Conservation (phyloP, 345 rosid species). For the Abelmoschus esculentus region DNA sequence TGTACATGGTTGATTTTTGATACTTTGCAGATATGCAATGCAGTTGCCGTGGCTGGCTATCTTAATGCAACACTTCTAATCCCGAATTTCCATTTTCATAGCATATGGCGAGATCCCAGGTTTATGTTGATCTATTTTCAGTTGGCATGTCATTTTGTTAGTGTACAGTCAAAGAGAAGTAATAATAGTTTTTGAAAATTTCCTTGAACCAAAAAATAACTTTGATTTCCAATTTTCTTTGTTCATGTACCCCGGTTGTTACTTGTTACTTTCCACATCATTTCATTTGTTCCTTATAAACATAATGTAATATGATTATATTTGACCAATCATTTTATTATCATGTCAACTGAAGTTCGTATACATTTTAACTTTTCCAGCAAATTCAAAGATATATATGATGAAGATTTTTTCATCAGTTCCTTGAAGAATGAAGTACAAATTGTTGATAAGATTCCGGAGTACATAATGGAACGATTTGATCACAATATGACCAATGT, state of each 20-base stretch:
- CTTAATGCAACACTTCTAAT: slow-evolving; percentile 94
- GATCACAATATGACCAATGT: slow-evolving; percentile 82
- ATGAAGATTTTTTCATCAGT: slow-evolving; percentile 70
- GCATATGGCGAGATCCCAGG: slow-evolving; percentile 99
- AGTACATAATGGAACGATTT: slow-evolving; percentile 90
- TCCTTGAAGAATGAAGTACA: slow-evolving; percentile 76
- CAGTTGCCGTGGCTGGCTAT: slow-evolving; percentile 98
- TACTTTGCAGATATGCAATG: slow-evolving; percentile 91
- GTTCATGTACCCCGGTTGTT: neutral
- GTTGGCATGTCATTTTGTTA: neutral
- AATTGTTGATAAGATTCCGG: slow-evolving; percentile 81
- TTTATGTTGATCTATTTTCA: slow-evolving; percentile 23
- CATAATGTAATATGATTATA: neutral
- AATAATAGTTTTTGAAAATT: neutral
- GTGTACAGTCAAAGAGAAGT: neutral
- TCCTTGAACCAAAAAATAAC: neutral
- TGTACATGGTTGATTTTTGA: slow-evolving; percentile 21
- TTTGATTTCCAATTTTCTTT: neutral
- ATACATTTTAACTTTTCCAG: slow-evolving; percentile 35
- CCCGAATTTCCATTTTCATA: slow-evolving; percentile 93
- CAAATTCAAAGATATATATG: slow-evolving; percentile 81
- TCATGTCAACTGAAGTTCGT: neutral
- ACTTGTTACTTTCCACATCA: neutral
- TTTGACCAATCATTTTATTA: slow-evolving; percentile 2
- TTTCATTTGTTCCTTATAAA: neutral